A percentile compares a stretch with the other conserved stretches of the same genome.
phyloP scores from a whole-genome alignment of 345 rosid genomes.

The Eucalyptus marginata region DNA sequence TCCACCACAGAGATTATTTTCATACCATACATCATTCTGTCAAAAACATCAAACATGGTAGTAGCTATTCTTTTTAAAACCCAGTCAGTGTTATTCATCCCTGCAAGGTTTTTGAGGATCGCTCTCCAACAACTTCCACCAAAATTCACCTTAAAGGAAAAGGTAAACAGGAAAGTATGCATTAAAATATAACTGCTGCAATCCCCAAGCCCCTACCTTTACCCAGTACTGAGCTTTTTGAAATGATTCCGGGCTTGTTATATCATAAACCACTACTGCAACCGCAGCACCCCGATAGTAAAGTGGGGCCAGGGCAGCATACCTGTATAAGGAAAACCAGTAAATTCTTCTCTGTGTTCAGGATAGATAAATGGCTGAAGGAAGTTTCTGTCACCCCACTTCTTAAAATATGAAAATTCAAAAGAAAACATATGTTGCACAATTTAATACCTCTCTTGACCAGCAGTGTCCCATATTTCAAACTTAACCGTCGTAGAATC shows the following conservation, averaged over 20 bases:
- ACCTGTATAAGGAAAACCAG: constrained; percentile 23
- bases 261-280: constrained; percentile 92
- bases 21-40: neutral
- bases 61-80: neutral
- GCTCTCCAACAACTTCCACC: neutral
- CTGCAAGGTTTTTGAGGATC: neutral
- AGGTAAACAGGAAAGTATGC: neutral
- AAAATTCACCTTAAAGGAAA: neutral
- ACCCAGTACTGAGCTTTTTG: constrained; percentile 96
- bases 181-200: neutral
- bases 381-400: neutral
- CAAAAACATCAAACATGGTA: neutral
- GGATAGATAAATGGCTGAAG: neutral
- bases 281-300: constrained; percentile 97
- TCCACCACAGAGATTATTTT: neutral
- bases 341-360: neutral
- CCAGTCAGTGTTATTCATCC: neutral
- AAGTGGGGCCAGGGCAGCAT: constrained; percentile 96
- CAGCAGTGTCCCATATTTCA: constrained; percentile 99
- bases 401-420: neutral
- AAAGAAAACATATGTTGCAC: neutral
- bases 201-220: constrained; percentile 40
- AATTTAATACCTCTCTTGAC: constrained; percentile 79
- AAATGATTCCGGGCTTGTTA: constrained; percentile 90
- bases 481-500: constrained; percentile 95